Base-by-base conservation (phyloP, 768 basidiomycete genomes). In the Mycena vitilis region DNA sequence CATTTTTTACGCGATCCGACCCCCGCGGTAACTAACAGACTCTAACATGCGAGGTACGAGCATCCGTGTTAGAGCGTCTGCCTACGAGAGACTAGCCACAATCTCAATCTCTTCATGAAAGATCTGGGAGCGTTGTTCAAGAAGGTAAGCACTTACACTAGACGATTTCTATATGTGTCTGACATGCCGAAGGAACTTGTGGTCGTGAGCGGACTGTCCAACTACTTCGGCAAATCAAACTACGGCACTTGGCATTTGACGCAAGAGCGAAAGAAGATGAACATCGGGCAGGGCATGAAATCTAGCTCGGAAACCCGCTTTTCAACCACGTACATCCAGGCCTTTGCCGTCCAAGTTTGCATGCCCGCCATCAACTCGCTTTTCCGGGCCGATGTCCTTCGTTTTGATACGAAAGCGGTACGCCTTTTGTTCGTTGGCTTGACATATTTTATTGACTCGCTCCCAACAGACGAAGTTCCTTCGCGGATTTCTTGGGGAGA, bases 221-320 rank as follows among this genome's bases (percentile, higher is more conserved):
- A 73, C 48, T 78, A 75, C 53, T 77, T 78, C 55, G 71, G 74
- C 20, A 73, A 76, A 44, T 75, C 73, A 11, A 78, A 78, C 63
- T 76, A 75, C 63, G 75, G 77, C 0, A 74, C 73, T 7, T 59
- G 56, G 36, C 74, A 76, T 16, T 68, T 78, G 5, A 57, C 65
- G 13, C 62, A 40, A 2, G 64, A 76, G 56, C 59, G 74, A 0
- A 73, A 73, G 22, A 56, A 55, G 8, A 70, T 71, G 30, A 74
- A 70, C 7, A 68, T 75, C 4, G 16, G 22, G 3, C 36, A 69
- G 6, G 77, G 76, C 3, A 71, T 78, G 20, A 73, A 76, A 55
- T 74, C 75, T n/a, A 30, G 44, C 48, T 73, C 72, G 0, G 76
- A 75, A 16, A 76, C 76, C 11, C 73, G 73, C 4, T 78, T 78